Percentiles rank a stretch among this genome's conserved stretches.
phyloP scores from a whole-genome alignment of 2,329 filamentous ascomycete genomes.

The Ceratocystis ficicola region DNA sequence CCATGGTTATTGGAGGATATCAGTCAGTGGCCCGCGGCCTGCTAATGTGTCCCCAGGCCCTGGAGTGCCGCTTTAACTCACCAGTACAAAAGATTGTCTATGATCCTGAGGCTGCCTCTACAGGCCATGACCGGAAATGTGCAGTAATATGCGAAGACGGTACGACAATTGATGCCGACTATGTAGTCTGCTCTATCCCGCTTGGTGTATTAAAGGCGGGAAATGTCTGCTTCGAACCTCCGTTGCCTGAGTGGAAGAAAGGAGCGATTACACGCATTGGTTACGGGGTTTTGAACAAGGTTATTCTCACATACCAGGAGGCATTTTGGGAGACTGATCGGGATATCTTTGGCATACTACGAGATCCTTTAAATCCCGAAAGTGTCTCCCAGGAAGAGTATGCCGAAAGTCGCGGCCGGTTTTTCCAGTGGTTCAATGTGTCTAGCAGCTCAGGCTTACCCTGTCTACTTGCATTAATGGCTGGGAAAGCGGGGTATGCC shows the following conservation, averaged over 20 bases:
- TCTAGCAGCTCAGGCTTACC: slow-evolving; percentile 79
- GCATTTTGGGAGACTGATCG: slow-evolving; percentile 82
- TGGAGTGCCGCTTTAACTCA: slow-evolving; percentile 65
- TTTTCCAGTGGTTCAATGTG: slow-evolving; percentile 97
- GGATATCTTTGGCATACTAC: slow-evolving; percentile 88
- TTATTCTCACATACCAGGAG: slow-evolving; percentile 76
- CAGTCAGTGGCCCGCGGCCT: slow-evolving; percentile 84
- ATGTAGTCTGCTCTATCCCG: slow-evolving; percentile 79
- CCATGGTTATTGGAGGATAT: slow-evolving; percentile 87
- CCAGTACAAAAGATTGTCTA: slow-evolving; percentile 60
- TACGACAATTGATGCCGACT: slow-evolving; percentile 66
- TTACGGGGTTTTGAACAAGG: slow-evolving; percentile 90
- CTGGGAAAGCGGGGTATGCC: slow-evolving; percentile 82
- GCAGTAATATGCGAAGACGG: slow-evolving; percentile 68
- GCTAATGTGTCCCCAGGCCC: slow-evolving; percentile 59
- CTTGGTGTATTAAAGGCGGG: slow-evolving; percentile 83
- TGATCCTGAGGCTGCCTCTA: not conserved
- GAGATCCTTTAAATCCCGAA: slow-evolving; percentile 59
- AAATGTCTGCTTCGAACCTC: slow-evolving; percentile 72
- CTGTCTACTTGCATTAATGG: slow-evolving; percentile 85
- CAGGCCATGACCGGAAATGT: slow-evolving; percentile 33
- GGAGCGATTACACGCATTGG: slow-evolving; percentile 73
- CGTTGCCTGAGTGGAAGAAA: slow-evolving; percentile 76
- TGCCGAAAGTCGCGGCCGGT: slow-evolving; percentile 64
- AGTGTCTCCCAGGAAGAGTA: slow-evolving; percentile 46